These are phyloP conservation scores for Cunninghamia lanceolata DNA, from an alignment of 75 land plant genomes.

Conservation along the genomic window DNA sequence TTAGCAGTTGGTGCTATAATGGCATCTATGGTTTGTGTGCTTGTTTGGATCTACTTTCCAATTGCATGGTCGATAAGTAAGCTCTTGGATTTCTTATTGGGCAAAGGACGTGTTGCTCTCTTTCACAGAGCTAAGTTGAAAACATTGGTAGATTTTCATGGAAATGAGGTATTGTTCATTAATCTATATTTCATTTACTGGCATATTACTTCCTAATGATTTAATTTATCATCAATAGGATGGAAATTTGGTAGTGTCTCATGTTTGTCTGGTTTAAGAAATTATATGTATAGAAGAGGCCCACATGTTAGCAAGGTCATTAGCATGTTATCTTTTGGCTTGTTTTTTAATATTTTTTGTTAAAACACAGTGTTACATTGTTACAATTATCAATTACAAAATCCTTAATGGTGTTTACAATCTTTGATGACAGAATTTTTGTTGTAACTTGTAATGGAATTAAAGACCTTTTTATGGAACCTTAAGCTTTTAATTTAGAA, in stretches of 20 bases:
- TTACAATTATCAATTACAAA: not conserved
- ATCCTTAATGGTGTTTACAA: not conserved
- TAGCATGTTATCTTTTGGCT: not conserved
- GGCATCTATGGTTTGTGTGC: constrained; percentile 72
- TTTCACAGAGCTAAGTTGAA: constrained; percentile 92
- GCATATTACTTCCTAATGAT: not conserved
- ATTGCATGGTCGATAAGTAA: constrained; percentile 91
- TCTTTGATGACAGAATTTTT: no score
- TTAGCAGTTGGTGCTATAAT: constrained; percentile 79
- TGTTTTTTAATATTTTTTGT: no score
- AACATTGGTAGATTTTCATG: constrained; percentile 90
- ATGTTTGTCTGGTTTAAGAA: not conserved
- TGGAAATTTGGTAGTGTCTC: not conserved
- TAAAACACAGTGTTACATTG: not conserved
- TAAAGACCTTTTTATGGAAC: not conserved
- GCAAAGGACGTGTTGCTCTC: constrained; percentile 75
- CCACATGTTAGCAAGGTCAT: not conserved
- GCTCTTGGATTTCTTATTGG: constrained; percentile 83
- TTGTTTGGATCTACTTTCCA: no score
- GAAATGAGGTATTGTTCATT: constrained; percentile 63
- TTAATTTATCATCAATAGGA: no score
- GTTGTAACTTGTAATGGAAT: no score
- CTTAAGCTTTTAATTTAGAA: not conserved
- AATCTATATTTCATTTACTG: not conserved
- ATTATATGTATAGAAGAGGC: not conserved